Conservation (phyloP, 768 basidiomycete species). For the Amanita inopinata region DNA sequence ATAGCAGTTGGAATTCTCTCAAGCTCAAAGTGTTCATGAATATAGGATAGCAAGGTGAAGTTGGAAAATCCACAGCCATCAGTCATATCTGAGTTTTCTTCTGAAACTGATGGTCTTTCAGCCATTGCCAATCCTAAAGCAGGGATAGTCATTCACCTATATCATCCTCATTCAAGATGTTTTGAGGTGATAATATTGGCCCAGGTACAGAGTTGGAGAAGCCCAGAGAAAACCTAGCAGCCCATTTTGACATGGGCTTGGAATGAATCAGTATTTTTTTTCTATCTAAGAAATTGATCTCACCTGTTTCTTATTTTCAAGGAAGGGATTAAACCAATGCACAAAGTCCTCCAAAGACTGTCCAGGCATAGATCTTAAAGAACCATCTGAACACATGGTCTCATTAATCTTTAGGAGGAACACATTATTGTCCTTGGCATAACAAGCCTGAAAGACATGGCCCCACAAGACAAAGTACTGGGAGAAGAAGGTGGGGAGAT, state of each 20-base stretch:
- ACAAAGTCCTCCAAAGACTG: conserved; percentile 38
- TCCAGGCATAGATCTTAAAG: conserved; percentile 10
- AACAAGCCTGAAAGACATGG: conserved; percentile 49
- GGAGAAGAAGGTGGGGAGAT: conserved; percentile 32
- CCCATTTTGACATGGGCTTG: conserved; percentile 59
- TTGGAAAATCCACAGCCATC: conserved; percentile 46
- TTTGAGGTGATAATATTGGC: conserved; percentile 23
- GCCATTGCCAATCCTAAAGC: not conserved
- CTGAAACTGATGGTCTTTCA: conserved; percentile 16
- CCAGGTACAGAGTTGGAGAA: conserved; percentile 60
- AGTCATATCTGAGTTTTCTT: conserved; percentile 35
- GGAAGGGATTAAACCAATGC: conserved; percentile 43
- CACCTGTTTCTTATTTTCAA: conserved; percentile 42
- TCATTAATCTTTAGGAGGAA: conserved; percentile 52
- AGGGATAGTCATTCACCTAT: conserved; percentile 28
- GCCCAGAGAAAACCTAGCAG: conserved; percentile 50
- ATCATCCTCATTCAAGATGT: conserved; percentile 35
- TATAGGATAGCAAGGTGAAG: conserved; percentile 23
- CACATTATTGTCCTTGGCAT: conserved; percentile 46
- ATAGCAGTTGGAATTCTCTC: conserved; percentile 30
- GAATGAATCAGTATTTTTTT: not conserved
- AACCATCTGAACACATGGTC: conserved; percentile 13
- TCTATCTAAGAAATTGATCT: not conserved
- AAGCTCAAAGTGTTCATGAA: conserved; percentile 18
- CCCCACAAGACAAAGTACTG: conserved; percentile 41